Evolutionary conservation across 106 monocot species (phyloP), one percentile per base, ranked within the genome.

Genomic region (Narthecium ossifragum): DNA sequence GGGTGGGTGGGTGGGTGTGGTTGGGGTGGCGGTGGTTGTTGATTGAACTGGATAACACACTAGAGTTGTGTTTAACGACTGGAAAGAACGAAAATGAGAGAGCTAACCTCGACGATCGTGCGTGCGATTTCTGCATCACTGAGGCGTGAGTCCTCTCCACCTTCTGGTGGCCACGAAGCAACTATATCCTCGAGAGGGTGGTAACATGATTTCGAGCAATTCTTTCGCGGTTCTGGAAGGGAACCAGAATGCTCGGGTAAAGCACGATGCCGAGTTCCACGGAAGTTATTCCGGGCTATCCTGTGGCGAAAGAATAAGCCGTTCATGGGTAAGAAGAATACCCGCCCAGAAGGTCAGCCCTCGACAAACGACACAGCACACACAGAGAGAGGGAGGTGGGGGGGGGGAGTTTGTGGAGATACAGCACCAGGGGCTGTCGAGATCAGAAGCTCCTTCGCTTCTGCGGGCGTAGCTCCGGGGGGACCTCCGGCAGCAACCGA

Each of bases 61-160:
- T 18, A 6, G 43, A 43, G 18, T 18, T 17, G 1, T 43, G 18
- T 4, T 43, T 17, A 43, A 43, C 14, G 43, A 43, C 14, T 21
- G 4, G 5, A 50, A 5, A 18, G 20, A 36, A 0, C 33, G 15
- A 8, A 13, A 26, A 31, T 10, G 32, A 27, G 48, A 34, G 38
- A 10, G 31, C 2, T 14, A 2, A 84, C 84, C 80, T 85, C 80
- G 47, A 80, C 60, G 12, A 85, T 49, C 9, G 84, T 85, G 31
- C 84, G 53, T 0, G 84, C 73, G 6, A 49, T 76, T 55, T 85
- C 75, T 7, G 84, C 79, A 61, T 80, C 79, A 25, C 79, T 67
- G 15, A 85, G 80, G 17, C 65, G 63, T 0, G 38, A 29, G 17
- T 61, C 57, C 34, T 53, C 49, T 13, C 36, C 62, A 26, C 31